Conservation (phyloP, 345 rosid genomes). For the Salix arbutifolia region DNA sequence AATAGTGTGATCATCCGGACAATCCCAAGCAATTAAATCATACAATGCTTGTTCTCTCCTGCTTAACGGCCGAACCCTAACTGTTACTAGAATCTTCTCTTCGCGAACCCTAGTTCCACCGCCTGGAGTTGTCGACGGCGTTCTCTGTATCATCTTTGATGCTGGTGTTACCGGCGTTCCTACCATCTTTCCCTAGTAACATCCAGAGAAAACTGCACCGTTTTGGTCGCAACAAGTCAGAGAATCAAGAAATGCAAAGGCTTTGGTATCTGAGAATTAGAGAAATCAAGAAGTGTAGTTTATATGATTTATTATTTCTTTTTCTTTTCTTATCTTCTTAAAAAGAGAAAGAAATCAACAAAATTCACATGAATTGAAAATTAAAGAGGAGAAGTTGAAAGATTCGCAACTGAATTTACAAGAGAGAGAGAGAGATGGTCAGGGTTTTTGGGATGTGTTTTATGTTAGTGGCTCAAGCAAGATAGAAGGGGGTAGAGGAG, state of each 20-base stretch:
- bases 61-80: slow-evolving; percentile 74
- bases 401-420: slow-evolving; percentile 13
- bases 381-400: background rate
- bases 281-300: background rate
- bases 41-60: slow-evolving; percentile 79
- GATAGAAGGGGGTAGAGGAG: background rate
- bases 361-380: slow-evolving; percentile 8
- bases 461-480: background rate
- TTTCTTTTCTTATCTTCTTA: background rate
- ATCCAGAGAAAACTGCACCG: slow-evolving; percentile 6
- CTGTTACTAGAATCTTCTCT: slow-evolving; percentile 87
- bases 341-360: slow-evolving; percentile 1
- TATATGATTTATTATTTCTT: background rate
- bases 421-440: background rate
- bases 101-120: slow-evolving; percentile 58
- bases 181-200: slow-evolving; percentile 37
- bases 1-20: slow-evolving; percentile 57
- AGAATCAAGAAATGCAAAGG: background rate
- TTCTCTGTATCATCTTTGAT: slow-evolving; percentile 25
- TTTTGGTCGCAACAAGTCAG: background rate
- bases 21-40: slow-evolving; percentile 93
- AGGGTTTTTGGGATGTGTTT: background rate
- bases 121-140: slow-evolving; percentile 43
- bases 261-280: background rate
- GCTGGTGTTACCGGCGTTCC: slow-evolving; percentile 63